Base-by-base conservation (phyloP, 2,329 filamentous ascomycete genomes). In the Pleurostoma richardsiae region DNA sequence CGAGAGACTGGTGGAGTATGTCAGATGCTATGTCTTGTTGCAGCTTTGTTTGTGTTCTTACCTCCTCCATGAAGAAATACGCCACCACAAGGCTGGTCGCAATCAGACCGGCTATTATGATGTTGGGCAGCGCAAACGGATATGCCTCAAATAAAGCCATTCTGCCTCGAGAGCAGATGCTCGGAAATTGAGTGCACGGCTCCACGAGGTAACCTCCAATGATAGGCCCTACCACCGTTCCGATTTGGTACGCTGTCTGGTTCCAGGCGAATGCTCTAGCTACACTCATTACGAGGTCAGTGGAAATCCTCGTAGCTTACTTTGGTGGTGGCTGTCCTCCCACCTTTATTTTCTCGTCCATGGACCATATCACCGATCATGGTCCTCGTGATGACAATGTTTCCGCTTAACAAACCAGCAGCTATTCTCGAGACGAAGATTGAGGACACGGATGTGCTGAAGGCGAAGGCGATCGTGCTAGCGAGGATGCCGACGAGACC, bases 401-500 rank as follows among this genome's bases (percentile, higher is more conserved):
- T 51, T n/a, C 49, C 49, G 36, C 49, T 51, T 31, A 48, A 40
- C 31, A 51, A 29, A 5, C 49, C 49, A 6, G 49, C 41, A 1
- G 38, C 40, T 6, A 51, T n/a, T 10, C 49, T 46, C 39, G 29
- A 51, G 11, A 47, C 41, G 42, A 51, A 46, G 31, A 51, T 36
- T 29, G 46, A 38, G 4, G 52, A 51, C 48, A 72, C 62, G 41
- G 49, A 65, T 1, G 54, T 49, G 43, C 60, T 61, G 2, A 60
- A 48, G 4, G 63, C 68, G 8, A 65, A 63, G 7, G 72, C 43
- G 5, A 67, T 31, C 49, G 61, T 67, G 10, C 65, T 66, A 11
- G 64, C 49, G 36, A 68, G 62, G 49, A 72, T 71, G 1, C 68
- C 47, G 3, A 31, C 52, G 2, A 60, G 50, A 0, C 65, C 67